Evolutionary conservation across 169 alveolate species (phyloP), one percentile per base, ranked within the genome.

Genomic region (Plasmodium coatneyi): DNA sequence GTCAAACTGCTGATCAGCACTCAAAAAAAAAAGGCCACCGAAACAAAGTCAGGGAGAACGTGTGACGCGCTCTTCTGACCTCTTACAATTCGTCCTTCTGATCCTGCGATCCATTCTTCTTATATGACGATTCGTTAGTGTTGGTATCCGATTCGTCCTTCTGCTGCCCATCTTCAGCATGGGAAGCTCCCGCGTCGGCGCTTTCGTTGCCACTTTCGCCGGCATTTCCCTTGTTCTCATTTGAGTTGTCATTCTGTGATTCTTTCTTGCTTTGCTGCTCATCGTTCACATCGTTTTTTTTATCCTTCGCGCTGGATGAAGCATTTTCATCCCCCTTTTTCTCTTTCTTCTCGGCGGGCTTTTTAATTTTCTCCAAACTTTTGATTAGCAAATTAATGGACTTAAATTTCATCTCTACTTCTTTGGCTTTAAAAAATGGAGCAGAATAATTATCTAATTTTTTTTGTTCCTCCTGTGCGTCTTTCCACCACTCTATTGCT

Each of bases 401-500:
- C 36, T 43, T 80, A 49, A 91, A 80, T 81, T 52, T 91, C 10
- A 52, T 3, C 60, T 91, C 92, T 30, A 91, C 95, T 9, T 91
- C 95, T 41, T 41, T 91, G 34, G 91, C 76, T 82, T 91, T 91
- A 91, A 81, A 91, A 46, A 32, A 80, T 41, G 95, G 95, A n/a
- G 95, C 19, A 19, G 95, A 70, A 71, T 52, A 91, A 71, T 91
- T 82, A 72, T 91, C 92, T 80, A 91, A 82, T 84, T 87, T 93
- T 72, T 84, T 80, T 79, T 80, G 95, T 92, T 89, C 95, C 70
- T 93, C 94, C 60, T 84, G 81, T 43, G 92, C 95, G 32, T 90
- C 12, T 3, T 78, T 54, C 92, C 92, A 83, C 91, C 92, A 82
- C 25, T 32, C 54, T 16, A 36, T 16, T 89, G 60, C 92, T 83